These are phyloP conservation scores for Saccharata proteae DNA, from an alignment of 2,329 filamentous ascomycete species.

Conservation along the genomic window DNA sequence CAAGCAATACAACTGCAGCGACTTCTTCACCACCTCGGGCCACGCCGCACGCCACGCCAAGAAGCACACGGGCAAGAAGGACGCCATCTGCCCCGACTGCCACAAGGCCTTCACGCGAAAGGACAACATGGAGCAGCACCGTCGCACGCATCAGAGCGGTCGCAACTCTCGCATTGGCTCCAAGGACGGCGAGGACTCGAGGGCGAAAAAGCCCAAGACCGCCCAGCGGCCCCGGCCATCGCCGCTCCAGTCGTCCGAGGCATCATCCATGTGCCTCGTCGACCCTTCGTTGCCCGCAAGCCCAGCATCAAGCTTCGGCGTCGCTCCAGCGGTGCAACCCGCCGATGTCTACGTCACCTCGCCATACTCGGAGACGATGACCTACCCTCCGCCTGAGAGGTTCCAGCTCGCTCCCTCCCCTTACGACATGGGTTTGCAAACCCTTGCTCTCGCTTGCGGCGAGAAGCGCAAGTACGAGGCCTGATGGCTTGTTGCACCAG, in stretches of 20 bases:
- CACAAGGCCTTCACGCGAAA: slow-evolving; percentile 70
- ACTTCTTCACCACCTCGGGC: slow-evolving; percentile 74
- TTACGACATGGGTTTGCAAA: slow-evolving; percentile 24
- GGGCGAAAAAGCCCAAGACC: slow-evolving; percentile 24
- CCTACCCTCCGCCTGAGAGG: slow-evolving; percentile 3
- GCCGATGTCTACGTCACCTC: slow-evolving; percentile 15
- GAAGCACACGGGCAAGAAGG: slow-evolving; percentile 73
- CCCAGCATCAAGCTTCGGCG: slow-evolving; percentile 16
- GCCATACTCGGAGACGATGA: slow-evolving; percentile 17
- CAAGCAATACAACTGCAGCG: slow-evolving; percentile 58
- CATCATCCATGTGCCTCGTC: slow-evolving; percentile 15
- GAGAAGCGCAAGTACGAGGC: slow-evolving; percentile 25
- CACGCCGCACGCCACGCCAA: slow-evolving; percentile 78
- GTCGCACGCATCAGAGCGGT: slow-evolving; percentile 57
- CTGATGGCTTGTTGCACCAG: background rate
- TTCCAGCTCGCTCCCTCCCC: slow-evolving; percentile 11
- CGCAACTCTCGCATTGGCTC: slow-evolving; percentile 25
- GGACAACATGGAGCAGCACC: slow-evolving; percentile 81
- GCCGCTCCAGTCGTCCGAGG: slow-evolving; percentile 15
- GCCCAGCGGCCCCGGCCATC: slow-evolving; percentile 20
- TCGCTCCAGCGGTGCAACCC: slow-evolving; percentile 19
- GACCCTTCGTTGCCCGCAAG: slow-evolving; percentile 19
- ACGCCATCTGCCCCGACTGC: slow-evolving; percentile 58
- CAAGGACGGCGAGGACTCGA: slow-evolving; percentile 16
- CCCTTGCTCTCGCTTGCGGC: slow-evolving; percentile 24